These are phyloP conservation scores for Penicillium digitatum DNA, from an alignment of 2,329 filamentous ascomycete species.

Conservation along the genomic window DNA sequence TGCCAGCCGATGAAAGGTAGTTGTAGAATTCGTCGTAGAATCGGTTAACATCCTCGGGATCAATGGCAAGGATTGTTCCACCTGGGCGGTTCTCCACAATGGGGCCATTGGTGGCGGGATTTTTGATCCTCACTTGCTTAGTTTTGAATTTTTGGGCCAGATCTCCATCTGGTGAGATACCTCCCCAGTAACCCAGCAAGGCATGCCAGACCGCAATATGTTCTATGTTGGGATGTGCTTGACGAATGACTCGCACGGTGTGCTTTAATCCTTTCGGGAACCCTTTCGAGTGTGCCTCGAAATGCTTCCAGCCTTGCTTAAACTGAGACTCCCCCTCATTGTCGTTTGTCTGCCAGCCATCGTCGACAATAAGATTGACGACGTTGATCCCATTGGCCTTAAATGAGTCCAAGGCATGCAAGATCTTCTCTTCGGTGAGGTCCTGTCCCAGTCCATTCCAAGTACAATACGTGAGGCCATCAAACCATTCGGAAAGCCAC, in stretches of 20 bases:
- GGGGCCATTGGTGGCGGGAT: conserved; percentile 50
- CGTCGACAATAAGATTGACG: conserved; percentile 87
- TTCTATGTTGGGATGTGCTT: conserved; percentile 66
- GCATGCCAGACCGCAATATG: conserved; percentile 95
- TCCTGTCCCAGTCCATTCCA: conserved; percentile 90
- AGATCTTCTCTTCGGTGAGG: conserved; percentile 74
- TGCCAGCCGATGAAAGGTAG: conserved; percentile 68
- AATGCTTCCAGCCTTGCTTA: conserved; percentile 65
- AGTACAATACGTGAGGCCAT: conserved; percentile 90
- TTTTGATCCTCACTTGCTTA: conserved; percentile 52
- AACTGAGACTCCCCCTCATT: conserved; percentile 52
- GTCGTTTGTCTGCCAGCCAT: conserved; percentile 86
- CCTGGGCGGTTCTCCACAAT: conserved; percentile 24
- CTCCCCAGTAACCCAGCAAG: conserved; percentile 83
- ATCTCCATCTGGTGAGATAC: conserved; percentile 68
- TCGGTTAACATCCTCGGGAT: conserved; percentile 65
- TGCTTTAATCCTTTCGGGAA: conserved; percentile 78
- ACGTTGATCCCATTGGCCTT: conserved; percentile 70
- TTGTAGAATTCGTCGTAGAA: conserved; percentile 91
- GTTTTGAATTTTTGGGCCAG: conserved; percentile 79
- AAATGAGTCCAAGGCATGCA: conserved; percentile 68
- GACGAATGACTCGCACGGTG: conserved; percentile 65
- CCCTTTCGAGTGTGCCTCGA: conserved; percentile 74
- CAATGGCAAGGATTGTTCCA: conserved; percentile 66
- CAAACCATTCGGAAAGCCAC: conserved; percentile 87